Base-by-base conservation (phyloP, 805 yeast genomes). In the Pichia heedii region DNA sequence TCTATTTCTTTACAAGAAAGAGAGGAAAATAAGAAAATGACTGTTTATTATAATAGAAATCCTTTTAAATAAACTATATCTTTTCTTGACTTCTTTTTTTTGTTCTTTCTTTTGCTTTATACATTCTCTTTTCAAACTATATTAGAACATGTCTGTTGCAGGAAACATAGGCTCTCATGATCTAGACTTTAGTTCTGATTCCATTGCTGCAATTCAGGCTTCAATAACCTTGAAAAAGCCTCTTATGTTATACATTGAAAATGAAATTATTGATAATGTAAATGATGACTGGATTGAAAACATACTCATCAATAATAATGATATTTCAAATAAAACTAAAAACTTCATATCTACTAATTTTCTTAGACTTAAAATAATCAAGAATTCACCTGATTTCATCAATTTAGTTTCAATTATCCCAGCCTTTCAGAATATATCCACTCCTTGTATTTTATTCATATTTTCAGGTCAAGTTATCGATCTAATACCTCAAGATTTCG, bases 361-460 rank as follows among this genome's bases (percentile, higher is more conserved):
- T n/a, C 63, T 77, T 3, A 63, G 70, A 33, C 54, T 79, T 24
- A 58, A 63, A 45, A 54, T 79, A 20, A 32, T 54, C 1, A 61
- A 66, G 37, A 70, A 62, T 3, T 60, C 78, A 1, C 52, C 54
- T 0, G 76, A 77, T 46, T 77, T 66, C 46, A 53, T 47, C 1
- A 63, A 65, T 50, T 79, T 82, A 52, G 63, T 68, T 30, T 79
- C 77, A 48, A 62, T 81, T n/a, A 79, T 78, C 49, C 77, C 77
- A 1, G 52, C 51, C 12, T 54, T 52, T 37, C 41, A 37, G 3
- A 61, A 67, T 16, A 63, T 70, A 8, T 54, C 52, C 0, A 66
- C 70, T 3, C 89, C 89, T 2, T 70, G 84, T 48, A 62, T 81
- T 21, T 71, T 75, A 53, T 61, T 81, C 13, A 66, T 84, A n/a